Base-by-base conservation (phyloP, 192 early-diverging fungal species). In the Coemansia sp. region DNA sequence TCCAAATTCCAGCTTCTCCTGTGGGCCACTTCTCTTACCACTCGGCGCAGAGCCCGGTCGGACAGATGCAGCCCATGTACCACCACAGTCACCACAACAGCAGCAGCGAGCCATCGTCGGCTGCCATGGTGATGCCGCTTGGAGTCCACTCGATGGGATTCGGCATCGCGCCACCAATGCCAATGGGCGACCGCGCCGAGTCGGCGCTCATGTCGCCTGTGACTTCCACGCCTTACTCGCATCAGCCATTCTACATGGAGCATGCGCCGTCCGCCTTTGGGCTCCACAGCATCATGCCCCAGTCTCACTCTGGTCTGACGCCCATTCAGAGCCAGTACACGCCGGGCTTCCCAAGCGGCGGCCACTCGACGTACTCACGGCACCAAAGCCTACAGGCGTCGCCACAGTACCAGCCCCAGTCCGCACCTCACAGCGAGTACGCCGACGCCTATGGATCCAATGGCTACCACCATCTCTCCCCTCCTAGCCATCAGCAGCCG, bases 121-220 rank as follows among this genome's bases (percentile, higher is more conserved):
- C 73, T 42, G 57, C 57, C 27, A 25, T 79, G 67, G 17, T 65
- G 25, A 74, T 79, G 71, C 67, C 76, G 17, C 60, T 79, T 37
- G 61, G 45, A 24, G 70, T 73, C 14, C 57, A 58, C 20, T 54
- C 65, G 29, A n/a, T 73, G 22, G 71, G 67, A 20, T 74, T 79
- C 45, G 38, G 29, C 54, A 59, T 74, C 15, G 46, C 53, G 15
- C 27, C 53, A 25, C 37, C 62, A 2, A 59, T 64, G 62, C 42
- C 67, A 1, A 56, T 73, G 54, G 35, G 56, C 20, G 77, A 74
- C 20, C 63, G 60, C 38, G 20, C 72, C 6, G 67, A 79, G 15
- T 37, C 41, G n/a, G 47, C 46, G 36, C 46, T 79, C 53, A 51
- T 79, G 2, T 56, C 71, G 6, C 39, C 64, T 10, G 24, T 19